Conservation (phyloP, 345 rosid genomes). For the Anacardium occidentale region DNA sequence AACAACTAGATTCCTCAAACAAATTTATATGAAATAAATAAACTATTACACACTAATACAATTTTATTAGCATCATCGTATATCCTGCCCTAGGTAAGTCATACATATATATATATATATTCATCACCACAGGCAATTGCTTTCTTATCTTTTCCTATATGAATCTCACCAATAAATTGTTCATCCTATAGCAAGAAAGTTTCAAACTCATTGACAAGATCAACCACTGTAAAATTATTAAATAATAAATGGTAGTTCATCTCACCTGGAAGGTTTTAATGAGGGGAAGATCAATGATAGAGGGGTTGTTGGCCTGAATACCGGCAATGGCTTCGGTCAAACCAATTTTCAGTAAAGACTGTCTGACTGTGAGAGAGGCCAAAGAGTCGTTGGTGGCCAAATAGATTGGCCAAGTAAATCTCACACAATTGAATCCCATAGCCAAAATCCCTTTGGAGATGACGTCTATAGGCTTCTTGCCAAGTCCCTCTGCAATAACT, state of each 20-base stretch:
- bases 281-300: conserved; percentile 73
- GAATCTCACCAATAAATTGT: neutral
- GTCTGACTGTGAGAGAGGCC: conserved; percentile 59
- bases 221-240: neutral
- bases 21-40: neutral
- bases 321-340: conserved; percentile 66
- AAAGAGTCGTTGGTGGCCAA: conserved; percentile 58
- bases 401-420: conserved; percentile 73
- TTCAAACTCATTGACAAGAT: neutral
- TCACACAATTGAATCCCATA: conserved; percentile 72
- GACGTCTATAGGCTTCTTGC: conserved; percentile 57
- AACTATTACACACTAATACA: neutral
- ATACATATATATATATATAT: too few relatives aligned
- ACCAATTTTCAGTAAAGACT: conserved; percentile 68
- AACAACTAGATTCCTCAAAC: neutral
- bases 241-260: neutral
- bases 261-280: conserved; percentile 73
- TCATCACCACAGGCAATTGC: neutral
- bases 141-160: neutral
- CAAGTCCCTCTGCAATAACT: conserved; percentile 76
- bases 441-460: conserved; percentile 37
- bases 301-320: conserved; percentile 73
- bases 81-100: too few relatives aligned
- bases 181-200: too few relatives aligned
- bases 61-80: neutral